phyloP scores from a whole-genome alignment of 2,329 filamentous ascomycete genomes.

The Ceratocystis lukuohia region DNA sequence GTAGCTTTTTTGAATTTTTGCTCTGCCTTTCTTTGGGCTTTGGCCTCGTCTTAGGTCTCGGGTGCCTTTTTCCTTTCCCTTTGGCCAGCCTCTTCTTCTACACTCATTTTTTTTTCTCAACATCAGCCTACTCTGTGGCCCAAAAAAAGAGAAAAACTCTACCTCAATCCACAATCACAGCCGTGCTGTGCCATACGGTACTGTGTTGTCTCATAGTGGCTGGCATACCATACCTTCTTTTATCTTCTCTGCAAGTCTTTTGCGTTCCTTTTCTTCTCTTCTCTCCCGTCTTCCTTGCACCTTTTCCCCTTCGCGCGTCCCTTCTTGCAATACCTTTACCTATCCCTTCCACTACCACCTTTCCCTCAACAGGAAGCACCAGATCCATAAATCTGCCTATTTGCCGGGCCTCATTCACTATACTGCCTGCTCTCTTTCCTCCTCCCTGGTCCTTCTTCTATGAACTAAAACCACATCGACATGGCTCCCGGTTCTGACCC shows the following conservation, averaged over 20 bases:
- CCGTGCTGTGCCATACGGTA: background rate
- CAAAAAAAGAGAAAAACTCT: background rate
- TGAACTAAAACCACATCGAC: background rate
- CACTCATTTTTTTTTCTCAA: background rate
- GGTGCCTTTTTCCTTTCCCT: background rate
- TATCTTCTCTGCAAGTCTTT: background rate
- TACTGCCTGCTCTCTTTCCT: background rate
- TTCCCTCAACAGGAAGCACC: background rate
- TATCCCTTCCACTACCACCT: background rate
- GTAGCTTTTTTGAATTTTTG: background rate
- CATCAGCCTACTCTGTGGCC: background rate
- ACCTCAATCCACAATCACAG: background rate
- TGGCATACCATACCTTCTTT: background rate
- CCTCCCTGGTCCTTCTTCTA: background rate
- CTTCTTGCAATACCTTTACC: background rate
- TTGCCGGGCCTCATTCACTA: background rate
- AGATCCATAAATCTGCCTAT: background rate
- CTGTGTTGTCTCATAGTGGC: background rate
- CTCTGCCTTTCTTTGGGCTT: background rate
- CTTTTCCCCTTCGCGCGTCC: background rate
- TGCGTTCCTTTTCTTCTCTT: background rate
- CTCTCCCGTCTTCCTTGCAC: background rate
- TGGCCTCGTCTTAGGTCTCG: background rate
- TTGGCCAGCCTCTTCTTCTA: background rate
- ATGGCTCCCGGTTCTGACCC: background rate